A percentile compares a stretch with the other conserved stretches of the same genome.
phyloP scores from a whole-genome alignment of 2,329 filamentous ascomycete genomes.

The Volutella citrinella region DNA sequence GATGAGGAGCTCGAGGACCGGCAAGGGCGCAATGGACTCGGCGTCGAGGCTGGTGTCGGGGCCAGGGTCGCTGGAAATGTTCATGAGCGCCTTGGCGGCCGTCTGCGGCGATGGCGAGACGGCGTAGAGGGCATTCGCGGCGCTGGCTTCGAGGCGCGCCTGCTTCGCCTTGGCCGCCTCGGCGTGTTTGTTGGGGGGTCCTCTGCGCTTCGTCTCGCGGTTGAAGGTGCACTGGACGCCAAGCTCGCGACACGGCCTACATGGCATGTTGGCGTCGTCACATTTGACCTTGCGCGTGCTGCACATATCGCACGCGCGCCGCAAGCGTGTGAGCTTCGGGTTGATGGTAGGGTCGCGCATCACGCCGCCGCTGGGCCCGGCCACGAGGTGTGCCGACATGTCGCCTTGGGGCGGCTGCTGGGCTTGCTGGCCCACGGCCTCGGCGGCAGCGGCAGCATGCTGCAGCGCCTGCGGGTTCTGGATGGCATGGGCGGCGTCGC shows the following conservation, averaged over 20 bases:
- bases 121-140: constrained; percentile 18
- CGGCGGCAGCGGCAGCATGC: constrained; percentile 35
- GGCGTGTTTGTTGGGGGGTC: constrained; percentile 57
- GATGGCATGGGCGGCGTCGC: constrained; percentile 41
- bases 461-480: constrained; percentile 37
- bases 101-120: constrained; percentile 43
- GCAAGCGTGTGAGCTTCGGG: constrained; percentile 53
- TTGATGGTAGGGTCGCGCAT: constrained; percentile 42
- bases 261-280: constrained; percentile 54
- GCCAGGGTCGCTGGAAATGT: constrained; percentile 38
- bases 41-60: constrained; percentile 53
- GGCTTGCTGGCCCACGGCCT: constrained; percentile 22
- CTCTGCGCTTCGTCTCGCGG: constrained; percentile 56
- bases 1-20: constrained; percentile 65
- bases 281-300: constrained; percentile 62
- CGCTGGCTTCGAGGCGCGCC: constrained; percentile 34
- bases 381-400: constrained; percentile 21
- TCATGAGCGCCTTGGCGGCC: constrained; percentile 47
- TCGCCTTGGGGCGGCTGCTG: constrained; percentile 21
- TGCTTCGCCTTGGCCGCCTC: constrained; percentile 53
- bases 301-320: constrained; percentile 60
- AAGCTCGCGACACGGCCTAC: constrained; percentile 54
- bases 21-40: constrained; percentile 69
- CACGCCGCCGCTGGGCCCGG: constrained; percentile 16
- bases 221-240: constrained; percentile 57